Evolutionary conservation across 768 basidiomycete genomes (phyloP), one percentile per base, ranked within the genome.

Genomic region (Neoboletus brunneissimus): DNA sequence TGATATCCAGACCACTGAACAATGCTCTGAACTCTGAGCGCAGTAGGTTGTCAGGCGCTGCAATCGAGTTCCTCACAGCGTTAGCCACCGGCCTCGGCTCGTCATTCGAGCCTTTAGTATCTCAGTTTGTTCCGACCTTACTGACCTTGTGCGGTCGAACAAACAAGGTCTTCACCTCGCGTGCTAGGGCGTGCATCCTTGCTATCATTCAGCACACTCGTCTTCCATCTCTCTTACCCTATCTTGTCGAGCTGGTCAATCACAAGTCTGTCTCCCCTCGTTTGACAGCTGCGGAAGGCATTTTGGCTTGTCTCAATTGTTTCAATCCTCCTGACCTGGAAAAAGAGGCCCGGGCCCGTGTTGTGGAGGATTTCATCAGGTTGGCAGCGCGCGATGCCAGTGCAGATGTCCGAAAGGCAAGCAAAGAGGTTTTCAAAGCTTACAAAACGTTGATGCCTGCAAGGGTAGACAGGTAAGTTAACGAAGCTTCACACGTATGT

Each of bases 251-350:
- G 35, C 67, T 83, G 51, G 59, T 57, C 35, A 82, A 81, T 65
- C 89, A 92, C 68, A 93, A 92, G 67, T 84, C 87, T 16, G 70
- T 76, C 20, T 80, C 82, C 3, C 73, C 87, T 29, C 80, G 92
- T 51, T 65, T 88, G 6, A 78, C 80, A 18, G 81, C 83, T n/a
- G 81, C 83, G 4, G 89, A 92, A 69, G 77, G 82, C 31, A 76
- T 85, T 0, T 66, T 91, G 48, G 76, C 79, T 16, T 87, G 85
- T 58, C 73, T 93, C 51, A 88, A 88, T 57, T 85, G 81, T 62
- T 86, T 85, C 67, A 90, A 89, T 70, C 90, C 89, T 10, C 88
- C 88, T 0, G 88, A 91, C 61, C 68, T 91, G 31, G 88, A 89
- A 69, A 87, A 81, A 67, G 88, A 90, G 46, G 57, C 73, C 0